Conservation (phyloP, 495 filamentous ascomycete species). For the Gamarada debralockiae region DNA sequence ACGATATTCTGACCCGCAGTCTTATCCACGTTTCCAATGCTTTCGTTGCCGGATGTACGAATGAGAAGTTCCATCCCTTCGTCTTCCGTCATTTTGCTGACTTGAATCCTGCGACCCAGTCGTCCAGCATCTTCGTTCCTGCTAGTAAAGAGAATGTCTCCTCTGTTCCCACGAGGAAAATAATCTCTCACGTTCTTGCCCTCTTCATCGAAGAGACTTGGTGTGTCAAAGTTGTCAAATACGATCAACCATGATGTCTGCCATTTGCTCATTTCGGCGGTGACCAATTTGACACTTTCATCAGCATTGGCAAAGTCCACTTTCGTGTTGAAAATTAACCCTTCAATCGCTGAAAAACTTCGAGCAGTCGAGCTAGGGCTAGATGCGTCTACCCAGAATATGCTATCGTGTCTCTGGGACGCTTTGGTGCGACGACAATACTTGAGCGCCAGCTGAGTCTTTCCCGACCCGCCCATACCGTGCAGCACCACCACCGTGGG, state of each 20-base stretch:
- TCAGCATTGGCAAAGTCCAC: constrained; percentile 3
- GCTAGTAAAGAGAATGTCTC: constrained; percentile 24
- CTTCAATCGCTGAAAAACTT: constrained; percentile 14
- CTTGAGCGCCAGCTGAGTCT: constrained; percentile 32
- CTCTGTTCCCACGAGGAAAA: constrained; percentile 17
- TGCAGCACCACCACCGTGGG: constrained; percentile 23
- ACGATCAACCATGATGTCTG: constrained; percentile 25
- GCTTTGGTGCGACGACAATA: constrained; percentile 24
- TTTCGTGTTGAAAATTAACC: background rate
- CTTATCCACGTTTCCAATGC: too few species aligned
- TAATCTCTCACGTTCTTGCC: constrained; percentile 20
- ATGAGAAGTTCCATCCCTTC: constrained; percentile 26
- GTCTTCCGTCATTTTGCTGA: constrained; percentile 15
- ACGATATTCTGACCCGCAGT: constrained; percentile 24
- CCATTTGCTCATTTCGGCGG: constrained; percentile 15
- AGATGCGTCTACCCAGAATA: constrained; percentile 33
- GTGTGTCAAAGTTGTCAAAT: constrained; percentile 35
- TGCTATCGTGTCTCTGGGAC: constrained; percentile 15
- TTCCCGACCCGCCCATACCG: constrained; percentile 32
- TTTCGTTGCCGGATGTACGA: constrained; percentile 1
- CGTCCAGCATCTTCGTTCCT: constrained; percentile 7
- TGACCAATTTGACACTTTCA: constrained; percentile 18
- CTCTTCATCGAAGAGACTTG: constrained; percentile 20
- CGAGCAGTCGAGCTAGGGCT: constrained; percentile 10
- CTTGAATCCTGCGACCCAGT: constrained; percentile 8